Evolutionary conservation across 1,284 basidiomycete species (phyloP), one percentile per base, ranked within the genome.

Genomic region (Vanrija sp.): DNA sequence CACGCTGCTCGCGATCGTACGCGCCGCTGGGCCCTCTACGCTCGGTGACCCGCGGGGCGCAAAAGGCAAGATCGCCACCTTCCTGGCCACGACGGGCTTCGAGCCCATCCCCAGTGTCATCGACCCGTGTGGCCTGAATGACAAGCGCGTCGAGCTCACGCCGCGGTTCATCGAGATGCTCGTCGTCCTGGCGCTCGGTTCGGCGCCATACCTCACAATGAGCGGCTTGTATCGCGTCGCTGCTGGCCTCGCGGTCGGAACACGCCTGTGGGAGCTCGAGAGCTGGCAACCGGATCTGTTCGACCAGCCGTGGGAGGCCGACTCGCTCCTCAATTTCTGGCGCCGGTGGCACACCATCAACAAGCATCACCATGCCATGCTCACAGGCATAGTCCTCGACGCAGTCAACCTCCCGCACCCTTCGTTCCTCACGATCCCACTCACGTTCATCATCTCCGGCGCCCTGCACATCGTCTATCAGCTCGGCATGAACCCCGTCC

Each of bases 271-370:
- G 52, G 66, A 68, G 42, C 53, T 52, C 8, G 66, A 68, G 46
- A 62, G 60, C 10, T 73, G 69, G 70, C 65, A 69, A 49, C 52
- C 64, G 38, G 64, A 66, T 46, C 52, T 75, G 38, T 68, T 72
- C 43, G 61, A 69, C 49, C 43, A 48, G 19, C 71, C 71, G 1
- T 63, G 65, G 50, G 53, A 43, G 38, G 62, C 66, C 7, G 68
- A 67, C 51, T 71, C 68, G 56, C 34, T 75, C 40, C 47, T 72
- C 42, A 65, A 72, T 26, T 63, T 75, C 38, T 75, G 73, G 73
- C 62, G 58, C 46, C 47, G 73, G 45, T 75, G 73, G 73, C 73
- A 75, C 60, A 67, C 70, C 63, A 52, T 52, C 12, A 43, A 39
- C 49, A 14, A 25, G 16, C 19, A 14, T 28, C 10, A 43, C 12